Percentiles rank a stretch among this genome's conserved stretches.
Evolutionary conservation across 148 eudicot species (phyloP).

Genomic region (Tetragonia tetragonoides): DNA sequence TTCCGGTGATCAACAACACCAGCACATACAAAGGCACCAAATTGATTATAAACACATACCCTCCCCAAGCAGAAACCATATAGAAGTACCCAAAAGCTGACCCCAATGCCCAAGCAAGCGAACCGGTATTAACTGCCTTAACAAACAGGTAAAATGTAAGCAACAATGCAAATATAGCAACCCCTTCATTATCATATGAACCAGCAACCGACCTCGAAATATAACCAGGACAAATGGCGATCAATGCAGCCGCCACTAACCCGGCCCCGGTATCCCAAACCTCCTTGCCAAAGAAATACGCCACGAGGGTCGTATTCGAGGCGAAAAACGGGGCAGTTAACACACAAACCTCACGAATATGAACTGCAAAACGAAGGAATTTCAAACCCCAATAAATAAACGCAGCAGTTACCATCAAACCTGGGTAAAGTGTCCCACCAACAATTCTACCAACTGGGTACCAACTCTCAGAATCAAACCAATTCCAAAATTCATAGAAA

Average conservation of each 20-base stretch:
- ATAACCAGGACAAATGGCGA: conserved; percentile 96
- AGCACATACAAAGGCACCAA: conserved; percentile 84
- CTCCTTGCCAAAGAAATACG: conserved; percentile 94
- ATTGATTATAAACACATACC: conserved; percentile 94
- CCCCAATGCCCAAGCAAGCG: conserved; percentile 79
- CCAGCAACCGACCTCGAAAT: conserved; percentile 97
- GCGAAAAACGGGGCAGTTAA: conserved; percentile 95
- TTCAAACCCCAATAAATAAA: conserved; percentile 64
- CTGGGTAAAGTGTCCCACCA: conserved; percentile 96
- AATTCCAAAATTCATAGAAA: conserved; percentile 93
- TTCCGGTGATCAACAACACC: conserved; percentile 81
- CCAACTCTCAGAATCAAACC: conserved; percentile 98
- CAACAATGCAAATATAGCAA: conserved; percentile 87
- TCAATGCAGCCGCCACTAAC: conserved; percentile 82
- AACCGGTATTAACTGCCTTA: conserved; percentile 94
- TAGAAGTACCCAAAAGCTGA: conserved; percentile 95
- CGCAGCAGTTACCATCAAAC: conserved; percentile 95
- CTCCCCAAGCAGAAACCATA: conserved; percentile 99
- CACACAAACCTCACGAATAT: conserved; percentile 94
- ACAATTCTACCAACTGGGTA: conserved; percentile 87
- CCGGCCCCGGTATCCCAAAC: conserved; percentile 96
- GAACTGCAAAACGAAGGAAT: conserved; percentile 69
- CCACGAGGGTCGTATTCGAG: conserved; percentile 84
- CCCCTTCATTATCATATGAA: conserved; percentile 92
- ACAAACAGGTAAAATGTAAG: conserved; percentile 86